A percentile compares a stretch with the other conserved stretches of the same genome.
phyloP scores from a whole-genome alignment of 2,329 filamentous ascomycete genomes.

The Calonectria ilicicola region DNA sequence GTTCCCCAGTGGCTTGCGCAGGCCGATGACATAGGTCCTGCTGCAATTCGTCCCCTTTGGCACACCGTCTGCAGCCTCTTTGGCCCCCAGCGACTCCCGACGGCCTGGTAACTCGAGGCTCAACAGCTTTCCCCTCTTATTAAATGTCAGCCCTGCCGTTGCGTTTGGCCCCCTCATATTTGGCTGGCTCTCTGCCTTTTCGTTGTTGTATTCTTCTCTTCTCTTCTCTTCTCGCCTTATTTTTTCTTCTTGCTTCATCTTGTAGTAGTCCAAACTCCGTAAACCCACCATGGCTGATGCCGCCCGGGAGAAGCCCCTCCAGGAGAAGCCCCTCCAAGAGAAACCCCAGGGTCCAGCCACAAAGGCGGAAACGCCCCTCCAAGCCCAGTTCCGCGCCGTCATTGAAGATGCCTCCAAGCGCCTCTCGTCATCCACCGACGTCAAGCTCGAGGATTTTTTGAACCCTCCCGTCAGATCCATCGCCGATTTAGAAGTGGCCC shows the following conservation, averaged over 20 bases:
- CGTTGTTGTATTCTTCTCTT: background rate
- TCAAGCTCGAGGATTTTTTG: conserved; percentile 47
- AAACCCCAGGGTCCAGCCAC: conserved; percentile 1
- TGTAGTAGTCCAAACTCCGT: background rate
- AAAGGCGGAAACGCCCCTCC: background rate
- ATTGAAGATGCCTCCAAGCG: conserved; percentile 49
- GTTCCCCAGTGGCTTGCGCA: background rate
- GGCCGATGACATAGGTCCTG: conserved; percentile 4
- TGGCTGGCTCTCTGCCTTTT: too few relatives aligned
- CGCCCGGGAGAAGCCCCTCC: conserved; percentile 11
- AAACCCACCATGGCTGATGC: background rate
- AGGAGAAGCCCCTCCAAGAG: too few relatives aligned
- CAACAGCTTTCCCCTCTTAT: background rate
- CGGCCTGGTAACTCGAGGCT: background rate
- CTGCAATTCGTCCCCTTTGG: background rate
- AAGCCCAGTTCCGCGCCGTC: conserved; percentile 45
- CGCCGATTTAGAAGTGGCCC: conserved; percentile 45
- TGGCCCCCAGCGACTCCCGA: background rate
- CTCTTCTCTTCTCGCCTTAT: background rate
- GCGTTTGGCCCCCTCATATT: too few relatives aligned
- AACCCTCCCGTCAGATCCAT: conserved; percentile 48
- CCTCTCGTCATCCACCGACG: conserved; percentile 46
- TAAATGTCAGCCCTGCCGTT: background rate
- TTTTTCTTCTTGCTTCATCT: background rate
- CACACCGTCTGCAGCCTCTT: background rate